Base-by-base conservation (phyloP, 2,329 filamentous ascomycete genomes). In the Pseudofabraea citricarpa region DNA sequence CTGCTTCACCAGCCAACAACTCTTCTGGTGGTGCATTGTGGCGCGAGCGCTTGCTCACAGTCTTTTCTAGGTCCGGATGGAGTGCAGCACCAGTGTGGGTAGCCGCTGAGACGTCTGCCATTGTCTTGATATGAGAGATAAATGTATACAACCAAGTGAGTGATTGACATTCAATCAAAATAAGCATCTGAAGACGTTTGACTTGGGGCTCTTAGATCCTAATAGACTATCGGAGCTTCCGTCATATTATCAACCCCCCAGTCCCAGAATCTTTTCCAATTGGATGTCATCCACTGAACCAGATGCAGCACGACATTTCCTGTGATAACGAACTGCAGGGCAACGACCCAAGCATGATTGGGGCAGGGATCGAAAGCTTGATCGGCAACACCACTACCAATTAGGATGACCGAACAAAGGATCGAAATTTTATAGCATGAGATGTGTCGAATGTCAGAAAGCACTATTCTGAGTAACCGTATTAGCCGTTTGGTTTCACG, bases 1-100 rank as follows among this genome's bases (percentile, higher is more conserved):
- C 62, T 16, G 58, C 61, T 20, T 58, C 56, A 9, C 45, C 48
- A 12, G 54, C 51, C 6, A 58, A 44, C 5, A 56, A 40, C 40
- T 53, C 54, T 36, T 44, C 31, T 8, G 49, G 49, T 26, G 53
- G 49, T 19, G 41, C 39, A 44, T 45, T 50, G 8, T 40, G 26
- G 19, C 43, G 49, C 12, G 49, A 45, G 27, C 43, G 41, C 24
- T 39, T 44, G 39, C 48, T 53, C 6, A 43, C 46, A 15, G 48
- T 49, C 38, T 56, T 56, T 48, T 58, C 55, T 18, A 57, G 9
- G 36, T 54, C 52, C 12, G 46, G 42, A 36, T 49, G 46, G 1
- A 41, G 19, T 7, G 15, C 26, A 4, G 39, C 36, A 21, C 29
- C 37, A 6, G 27, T 40, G 6, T 13, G 19, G 19, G 15, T n/a